These are phyloP conservation scores for Acephala macrosclerotiorum DNA, from an alignment of 2,329 filamentous ascomycete species.

Conservation along the genomic window DNA sequence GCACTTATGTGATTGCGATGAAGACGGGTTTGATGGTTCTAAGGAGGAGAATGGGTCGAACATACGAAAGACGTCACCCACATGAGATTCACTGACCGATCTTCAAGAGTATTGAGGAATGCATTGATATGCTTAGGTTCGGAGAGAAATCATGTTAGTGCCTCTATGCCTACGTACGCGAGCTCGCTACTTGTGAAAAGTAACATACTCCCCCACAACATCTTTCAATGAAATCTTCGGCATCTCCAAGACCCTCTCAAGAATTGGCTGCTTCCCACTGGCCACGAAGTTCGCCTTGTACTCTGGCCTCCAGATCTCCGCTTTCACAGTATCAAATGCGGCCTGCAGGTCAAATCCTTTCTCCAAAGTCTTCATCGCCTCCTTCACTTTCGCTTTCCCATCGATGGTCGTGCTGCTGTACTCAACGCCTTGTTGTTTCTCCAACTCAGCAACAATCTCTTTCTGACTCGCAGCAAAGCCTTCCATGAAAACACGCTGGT, in stretches of 20 bases:
- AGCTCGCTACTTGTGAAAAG: background rate
- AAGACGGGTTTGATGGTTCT: too few species aligned
- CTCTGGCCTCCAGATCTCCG: slow-evolving; percentile 8
- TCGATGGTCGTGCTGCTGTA: background rate
- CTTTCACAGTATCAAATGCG: background rate
- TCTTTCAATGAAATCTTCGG: slow-evolving; percentile 12
- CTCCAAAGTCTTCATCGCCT: background rate
- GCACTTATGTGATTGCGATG: too few species aligned
- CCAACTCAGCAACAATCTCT: slow-evolving; percentile 10
- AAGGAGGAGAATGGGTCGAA: too few species aligned
- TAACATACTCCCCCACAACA: slow-evolving; percentile 7
- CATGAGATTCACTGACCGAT: too few species aligned
- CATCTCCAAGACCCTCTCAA: slow-evolving; percentile 9
- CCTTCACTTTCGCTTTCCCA: slow-evolving; percentile 4
- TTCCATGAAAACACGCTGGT: slow-evolving; percentile 14
- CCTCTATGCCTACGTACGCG: too few species aligned
- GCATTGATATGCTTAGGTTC: too few species aligned
- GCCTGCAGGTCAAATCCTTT: background rate
- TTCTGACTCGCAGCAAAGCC: slow-evolving; percentile 5
- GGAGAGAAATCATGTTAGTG: too few species aligned
- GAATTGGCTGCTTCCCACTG: slow-evolving; percentile 14
- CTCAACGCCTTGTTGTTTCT: slow-evolving; percentile 11
- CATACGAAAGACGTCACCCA: too few species aligned
- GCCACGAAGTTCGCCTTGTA: slow-evolving; percentile 16
- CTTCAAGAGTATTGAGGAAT: too few species aligned